Evolutionary conservation across 2,329 filamentous ascomycete species (phyloP).

Genomic region (Hansfordia pulvinata): DNA sequence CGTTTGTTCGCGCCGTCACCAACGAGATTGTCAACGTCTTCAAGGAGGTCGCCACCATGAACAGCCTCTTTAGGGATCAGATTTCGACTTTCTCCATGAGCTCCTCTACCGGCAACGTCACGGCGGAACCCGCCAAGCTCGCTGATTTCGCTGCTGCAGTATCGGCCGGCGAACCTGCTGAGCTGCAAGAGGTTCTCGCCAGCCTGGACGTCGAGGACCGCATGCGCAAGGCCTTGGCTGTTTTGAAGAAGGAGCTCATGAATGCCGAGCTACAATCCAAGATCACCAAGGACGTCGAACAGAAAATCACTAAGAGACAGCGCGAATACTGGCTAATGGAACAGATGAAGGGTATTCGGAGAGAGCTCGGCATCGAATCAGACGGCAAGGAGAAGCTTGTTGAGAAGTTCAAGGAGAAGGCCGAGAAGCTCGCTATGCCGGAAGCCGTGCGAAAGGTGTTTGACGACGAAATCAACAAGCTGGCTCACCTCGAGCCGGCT

Average conservation of each 20-base stretch:
- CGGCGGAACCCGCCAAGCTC: conserved; percentile 85
- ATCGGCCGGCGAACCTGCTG: conserved; percentile 81
- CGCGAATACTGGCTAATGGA: conserved; percentile 98
- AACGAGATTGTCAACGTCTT: conserved; percentile 99
- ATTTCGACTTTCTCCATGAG: conserved; percentile 96
- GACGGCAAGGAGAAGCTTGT: conserved; percentile 98
- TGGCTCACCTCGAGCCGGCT: conserved; percentile 86
- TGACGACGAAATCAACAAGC: conserved; percentile 94
- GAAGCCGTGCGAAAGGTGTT: conserved; percentile 95
- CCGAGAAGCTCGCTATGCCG: conserved; percentile 86
- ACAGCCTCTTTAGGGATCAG: conserved; percentile 90
- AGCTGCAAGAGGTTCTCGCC: conserved; percentile 83
- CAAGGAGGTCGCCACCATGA: conserved; percentile 89
- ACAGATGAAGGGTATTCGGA: conserved; percentile 96
- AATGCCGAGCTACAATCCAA: conserved; percentile 95
- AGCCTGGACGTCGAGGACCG: conserved; percentile 85
- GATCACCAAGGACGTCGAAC: conserved; percentile 95
- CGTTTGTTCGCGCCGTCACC: conserved; percentile 78
- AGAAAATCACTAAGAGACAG: conserved; percentile 92
- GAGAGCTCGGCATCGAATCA: conserved; percentile 90
- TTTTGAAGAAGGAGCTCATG: conserved; percentile 97
- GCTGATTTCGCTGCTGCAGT: conserved; percentile 96
- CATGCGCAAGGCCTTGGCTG: conserved; percentile 78
- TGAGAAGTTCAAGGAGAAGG: conserved; percentile 95
- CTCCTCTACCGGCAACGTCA: conserved; percentile 87